phyloP scores from a whole-genome alignment of 176 grass and related monocot genomes.

The Musa schizocarpa region DNA sequence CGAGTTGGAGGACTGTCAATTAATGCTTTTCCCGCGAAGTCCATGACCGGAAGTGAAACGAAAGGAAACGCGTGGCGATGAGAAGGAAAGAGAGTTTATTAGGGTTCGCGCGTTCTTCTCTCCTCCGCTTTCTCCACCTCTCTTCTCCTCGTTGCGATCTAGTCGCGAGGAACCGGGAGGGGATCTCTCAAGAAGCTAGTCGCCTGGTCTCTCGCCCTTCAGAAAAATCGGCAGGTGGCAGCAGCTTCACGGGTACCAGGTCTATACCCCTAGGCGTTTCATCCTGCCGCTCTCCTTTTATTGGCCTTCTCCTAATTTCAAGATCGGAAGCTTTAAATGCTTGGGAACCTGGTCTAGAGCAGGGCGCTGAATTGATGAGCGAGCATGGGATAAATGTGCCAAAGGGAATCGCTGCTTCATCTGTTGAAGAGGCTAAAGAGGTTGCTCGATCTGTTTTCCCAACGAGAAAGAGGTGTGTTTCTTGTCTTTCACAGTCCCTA shows the following conservation, averaged over 20 bases:
- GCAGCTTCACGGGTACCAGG: conserved; percentile 97
- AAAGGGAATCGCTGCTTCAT: conserved; percentile 49
- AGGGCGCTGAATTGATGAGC: conserved; percentile 96
- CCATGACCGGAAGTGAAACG: too few relatives aligned
- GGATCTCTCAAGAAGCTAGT: conserved; percentile 58
- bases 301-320: too few relatives aligned
- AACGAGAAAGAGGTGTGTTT: conserved; percentile 76
- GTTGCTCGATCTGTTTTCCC: conserved; percentile 56
- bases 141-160: background rate
- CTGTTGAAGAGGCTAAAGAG: conserved; percentile 60
- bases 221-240: conserved; percentile 65
- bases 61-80: too few relatives aligned
- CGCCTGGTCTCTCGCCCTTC: conserved; percentile 46
- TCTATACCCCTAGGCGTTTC: conserved; percentile 1
- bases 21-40: too few relatives aligned
- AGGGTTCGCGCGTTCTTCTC: too few relatives aligned
- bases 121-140: too few relatives aligned
- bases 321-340: too few relatives aligned
- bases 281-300: too few relatives aligned
- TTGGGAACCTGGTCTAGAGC: background rate
- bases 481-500: background rate
- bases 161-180: conserved; percentile 50
- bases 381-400: conserved; percentile 92
- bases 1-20: too few relatives aligned
- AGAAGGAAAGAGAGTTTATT: too few relatives aligned